These are phyloP conservation scores for Pyricularia sp. DNA, from an alignment of 2,329 filamentous ascomycete genomes.

Conservation along the genomic window DNA sequence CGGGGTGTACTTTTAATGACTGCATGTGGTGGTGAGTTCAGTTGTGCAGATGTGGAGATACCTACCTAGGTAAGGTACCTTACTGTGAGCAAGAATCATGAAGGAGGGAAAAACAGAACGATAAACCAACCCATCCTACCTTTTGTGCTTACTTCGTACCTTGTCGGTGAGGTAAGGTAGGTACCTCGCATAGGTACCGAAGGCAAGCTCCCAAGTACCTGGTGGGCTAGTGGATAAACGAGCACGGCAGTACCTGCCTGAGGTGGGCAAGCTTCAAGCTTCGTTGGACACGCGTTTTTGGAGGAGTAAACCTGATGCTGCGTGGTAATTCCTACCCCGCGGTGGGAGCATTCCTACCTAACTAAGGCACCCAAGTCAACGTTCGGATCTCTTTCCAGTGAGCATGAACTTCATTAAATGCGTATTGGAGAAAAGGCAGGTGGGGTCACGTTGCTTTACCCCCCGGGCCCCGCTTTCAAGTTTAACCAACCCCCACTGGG, in stretches of 20 bases:
- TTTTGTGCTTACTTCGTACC: too few relatives aligned
- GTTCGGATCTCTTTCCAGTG: too few relatives aligned
- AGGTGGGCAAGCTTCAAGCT: neutral
- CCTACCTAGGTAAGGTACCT: too few relatives aligned
- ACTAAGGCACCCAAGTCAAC: neutral
- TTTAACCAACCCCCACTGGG: neutral
- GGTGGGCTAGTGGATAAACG: neutral
- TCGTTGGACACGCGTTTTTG: neutral
- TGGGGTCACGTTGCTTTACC: neutral
- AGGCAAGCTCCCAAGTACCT: neutral
- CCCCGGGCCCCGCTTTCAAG: neutral
- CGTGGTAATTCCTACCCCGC: neutral
- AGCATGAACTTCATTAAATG: neutral
- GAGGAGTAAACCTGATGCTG: too few relatives aligned
- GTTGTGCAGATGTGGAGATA: neutral
- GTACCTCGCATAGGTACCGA: too few relatives aligned
- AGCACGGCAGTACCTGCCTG: neutral
- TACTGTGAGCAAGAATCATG: too few relatives aligned
- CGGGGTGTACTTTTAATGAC: too few relatives aligned
- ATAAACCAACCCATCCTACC: neutral
- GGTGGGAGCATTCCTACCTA: neutral
- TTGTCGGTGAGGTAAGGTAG: too few relatives aligned
- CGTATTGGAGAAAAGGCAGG: neutral
- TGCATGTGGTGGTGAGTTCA: neutral
- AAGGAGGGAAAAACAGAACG: neutral